Evolutionary conservation across 139 green algal genomes (phyloP).

Genomic region (Ulvella scutata): DNA sequence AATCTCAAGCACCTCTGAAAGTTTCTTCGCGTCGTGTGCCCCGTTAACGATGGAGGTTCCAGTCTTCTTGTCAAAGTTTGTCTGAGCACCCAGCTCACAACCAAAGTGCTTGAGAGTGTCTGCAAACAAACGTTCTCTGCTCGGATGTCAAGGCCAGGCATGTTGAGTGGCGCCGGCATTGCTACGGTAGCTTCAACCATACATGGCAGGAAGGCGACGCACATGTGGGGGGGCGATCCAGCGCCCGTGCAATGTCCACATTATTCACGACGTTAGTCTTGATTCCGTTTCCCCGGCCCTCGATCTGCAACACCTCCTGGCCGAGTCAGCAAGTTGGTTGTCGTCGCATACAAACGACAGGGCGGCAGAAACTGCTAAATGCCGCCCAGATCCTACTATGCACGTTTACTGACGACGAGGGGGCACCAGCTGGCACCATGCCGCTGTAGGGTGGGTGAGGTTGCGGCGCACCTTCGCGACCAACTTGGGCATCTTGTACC

Average conservation of each 20-base stretch:
- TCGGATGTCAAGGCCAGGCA: not conserved
- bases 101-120: slow-evolving; percentile 94
- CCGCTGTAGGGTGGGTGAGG: too few relatives aligned
- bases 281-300: slow-evolving; percentile 96
- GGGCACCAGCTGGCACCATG: too few relatives aligned
- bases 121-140: slow-evolving; percentile 13
- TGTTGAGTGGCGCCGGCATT: not conserved
- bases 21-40: slow-evolving; percentile 40
- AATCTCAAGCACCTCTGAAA: slow-evolving; percentile 76
- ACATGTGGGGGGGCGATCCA: slow-evolving; percentile 85
- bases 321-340: not conserved
- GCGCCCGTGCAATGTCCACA: slow-evolving; percentile 93
- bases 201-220: slow-evolving; percentile 12
- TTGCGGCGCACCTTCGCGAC: slow-evolving; percentile 61
- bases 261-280: slow-evolving; percentile 99
- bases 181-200: not conserved
- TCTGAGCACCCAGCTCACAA: slow-evolving; percentile 90
- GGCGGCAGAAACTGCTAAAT: not conserved
- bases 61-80: slow-evolving; percentile 83
- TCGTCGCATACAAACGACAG: not conserved
- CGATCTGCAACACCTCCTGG: slow-evolving; percentile 48
- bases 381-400: not conserved
- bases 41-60: slow-evolving; percentile 93
- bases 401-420: too few relatives aligned
- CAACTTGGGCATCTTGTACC: slow-evolving; percentile 98